phyloP scores from a whole-genome alignment of 805 yeast genomes.

The Monosporozyma aquatica region DNA sequence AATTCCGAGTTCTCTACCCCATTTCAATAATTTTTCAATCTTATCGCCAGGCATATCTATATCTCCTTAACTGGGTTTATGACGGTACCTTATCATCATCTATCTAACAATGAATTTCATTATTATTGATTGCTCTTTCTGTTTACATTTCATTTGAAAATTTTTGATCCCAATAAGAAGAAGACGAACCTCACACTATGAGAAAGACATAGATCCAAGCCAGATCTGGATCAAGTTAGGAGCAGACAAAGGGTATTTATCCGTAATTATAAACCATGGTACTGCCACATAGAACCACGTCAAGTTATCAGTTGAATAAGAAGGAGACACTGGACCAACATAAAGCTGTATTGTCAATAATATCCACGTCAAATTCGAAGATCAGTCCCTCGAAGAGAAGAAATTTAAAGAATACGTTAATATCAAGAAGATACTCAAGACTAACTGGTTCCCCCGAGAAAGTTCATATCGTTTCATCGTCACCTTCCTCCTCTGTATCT shows the following conservation, averaged over 20 bases:
- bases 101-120: too few relatives aligned
- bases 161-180: too few relatives aligned
- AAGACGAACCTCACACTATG: too few relatives aligned
- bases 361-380: background rate
- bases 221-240: background rate
- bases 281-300: background rate
- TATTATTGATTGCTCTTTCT: too few relatives aligned
- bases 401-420: conserved; percentile 1
- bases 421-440: background rate
- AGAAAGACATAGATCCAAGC: too few relatives aligned
- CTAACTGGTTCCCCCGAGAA: background rate
- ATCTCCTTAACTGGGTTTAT: too few relatives aligned
- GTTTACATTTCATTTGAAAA: too few relatives aligned
- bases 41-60: background rate
- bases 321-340: conserved; percentile 3
- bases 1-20: conserved; percentile 37
- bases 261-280: too few relatives aligned
- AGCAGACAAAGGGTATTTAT: background rate
- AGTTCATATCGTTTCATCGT: background rate
- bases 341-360: conserved; percentile 4
- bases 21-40: conserved; percentile 15
- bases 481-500: background rate
- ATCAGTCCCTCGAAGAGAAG: conserved; percentile 3
- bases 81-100: too few relatives aligned
- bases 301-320: conserved; percentile 2